Evolutionary conservation across 2,329 filamentous ascomycete species (phyloP).

Genomic region (Coniochaeta pulveracea): DNA sequence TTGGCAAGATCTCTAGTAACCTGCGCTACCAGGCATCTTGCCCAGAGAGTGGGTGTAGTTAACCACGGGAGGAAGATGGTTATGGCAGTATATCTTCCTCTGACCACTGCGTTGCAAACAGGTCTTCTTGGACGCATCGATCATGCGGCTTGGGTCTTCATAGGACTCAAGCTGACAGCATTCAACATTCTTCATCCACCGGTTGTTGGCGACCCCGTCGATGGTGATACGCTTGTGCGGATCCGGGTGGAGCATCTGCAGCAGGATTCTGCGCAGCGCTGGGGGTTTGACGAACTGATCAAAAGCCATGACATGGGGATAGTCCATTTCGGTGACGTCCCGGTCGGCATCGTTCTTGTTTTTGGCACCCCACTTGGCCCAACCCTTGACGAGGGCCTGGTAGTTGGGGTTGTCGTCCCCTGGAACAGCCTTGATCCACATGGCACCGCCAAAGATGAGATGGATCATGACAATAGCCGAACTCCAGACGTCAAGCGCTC

Average conservation of each 20-base stretch:
- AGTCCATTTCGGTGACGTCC: constrained; percentile 42
- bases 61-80: constrained; percentile 38
- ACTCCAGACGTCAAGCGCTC: constrained; percentile 76
- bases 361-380: constrained; percentile 54
- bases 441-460: constrained; percentile 58
- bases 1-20: constrained; percentile 33
- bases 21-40: constrained; percentile 44
- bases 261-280: constrained; percentile 56
- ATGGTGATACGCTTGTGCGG: constrained; percentile 61
- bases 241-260: constrained; percentile 76
- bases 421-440: constrained; percentile 60
- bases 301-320: constrained; percentile 54
- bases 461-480: constrained; percentile 75
- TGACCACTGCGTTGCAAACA: constrained; percentile 25
- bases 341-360: constrained; percentile 27
- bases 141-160: constrained; percentile 48
- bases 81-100: constrained; percentile 47
- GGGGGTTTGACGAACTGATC: constrained; percentile 56
- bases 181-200: constrained; percentile 65
- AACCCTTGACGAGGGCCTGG: constrained; percentile 52
- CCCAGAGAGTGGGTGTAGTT: constrained; percentile 36
- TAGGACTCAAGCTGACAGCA: constrained; percentile 68
- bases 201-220: constrained; percentile 53
- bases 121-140: constrained; percentile 50
- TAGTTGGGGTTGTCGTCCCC: constrained; percentile 44